Evolutionary conservation across 495 filamentous ascomycete genomes (phyloP).

Genomic region (Hypoxylon rickii): DNA sequence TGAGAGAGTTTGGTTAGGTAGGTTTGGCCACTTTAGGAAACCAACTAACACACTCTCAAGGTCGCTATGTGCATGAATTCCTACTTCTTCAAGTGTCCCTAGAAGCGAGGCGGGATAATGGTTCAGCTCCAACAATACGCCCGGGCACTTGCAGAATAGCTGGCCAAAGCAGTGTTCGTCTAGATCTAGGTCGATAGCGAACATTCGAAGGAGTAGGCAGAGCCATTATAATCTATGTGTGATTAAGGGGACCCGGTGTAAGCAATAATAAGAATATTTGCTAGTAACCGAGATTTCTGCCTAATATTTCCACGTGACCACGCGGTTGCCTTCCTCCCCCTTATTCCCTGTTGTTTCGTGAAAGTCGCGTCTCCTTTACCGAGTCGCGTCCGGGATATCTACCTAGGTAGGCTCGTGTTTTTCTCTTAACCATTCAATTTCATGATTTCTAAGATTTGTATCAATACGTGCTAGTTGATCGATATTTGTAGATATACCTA

Average conservation of each 20-base stretch:
- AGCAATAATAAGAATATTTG: not conserved
- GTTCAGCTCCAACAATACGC: conserved; percentile 1
- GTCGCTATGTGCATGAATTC: conserved; percentile 1
- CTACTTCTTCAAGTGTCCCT: not conserved
- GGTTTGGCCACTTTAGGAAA: not conserved
- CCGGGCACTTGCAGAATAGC: conserved; percentile 2
- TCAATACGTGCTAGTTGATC: too few species aligned
- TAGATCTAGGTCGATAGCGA: not conserved
- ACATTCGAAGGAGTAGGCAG: not conserved
- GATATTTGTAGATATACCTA: too few species aligned
- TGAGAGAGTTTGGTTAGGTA: not conserved
- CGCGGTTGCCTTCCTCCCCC: not conserved
- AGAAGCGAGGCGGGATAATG: not conserved
- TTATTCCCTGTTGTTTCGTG: not conserved
- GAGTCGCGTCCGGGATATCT: not conserved
- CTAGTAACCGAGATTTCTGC: not conserved
- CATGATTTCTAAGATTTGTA: not conserved
- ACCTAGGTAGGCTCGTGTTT: too few species aligned
- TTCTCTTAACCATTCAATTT: too few species aligned
- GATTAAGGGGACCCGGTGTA: too few species aligned
- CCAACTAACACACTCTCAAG: conserved; percentile 1
- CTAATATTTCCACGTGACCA: not conserved
- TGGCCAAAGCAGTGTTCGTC: not conserved
- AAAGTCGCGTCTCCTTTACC: not conserved
- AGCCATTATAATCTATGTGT: too few species aligned